Conservation (phyloP, 2,329 filamentous ascomycete genomes). For the Monilinia laxa region DNA sequence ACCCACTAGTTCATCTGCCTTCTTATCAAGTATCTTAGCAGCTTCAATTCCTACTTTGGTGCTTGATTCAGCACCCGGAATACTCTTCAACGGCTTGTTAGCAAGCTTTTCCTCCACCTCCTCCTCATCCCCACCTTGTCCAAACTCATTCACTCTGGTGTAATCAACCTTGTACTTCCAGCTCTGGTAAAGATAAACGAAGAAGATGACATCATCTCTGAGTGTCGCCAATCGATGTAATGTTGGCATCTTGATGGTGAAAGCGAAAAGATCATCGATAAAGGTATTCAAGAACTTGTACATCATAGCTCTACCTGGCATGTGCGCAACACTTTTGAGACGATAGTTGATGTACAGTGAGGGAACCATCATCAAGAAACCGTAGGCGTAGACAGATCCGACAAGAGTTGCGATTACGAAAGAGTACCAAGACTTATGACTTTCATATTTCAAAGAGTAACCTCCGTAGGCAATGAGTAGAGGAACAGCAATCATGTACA, state of each 20-base stretch:
- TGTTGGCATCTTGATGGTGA: slow-evolving; percentile 98
- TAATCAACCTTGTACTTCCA: slow-evolving; percentile 93
- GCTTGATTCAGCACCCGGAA: slow-evolving; percentile 30
- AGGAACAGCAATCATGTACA: slow-evolving; percentile 89
- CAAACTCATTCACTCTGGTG: slow-evolving; percentile 92
- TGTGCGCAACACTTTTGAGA: slow-evolving; percentile 91
- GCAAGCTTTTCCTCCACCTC: slow-evolving; percentile 54
- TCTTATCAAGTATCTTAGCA: slow-evolving; percentile 36
- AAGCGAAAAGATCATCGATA: slow-evolving; percentile 97
- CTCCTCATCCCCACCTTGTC: slow-evolving; percentile 94
- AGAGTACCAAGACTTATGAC: slow-evolving; percentile 97
- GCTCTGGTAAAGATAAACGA: slow-evolving; percentile 92
- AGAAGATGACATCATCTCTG: slow-evolving; percentile 96
- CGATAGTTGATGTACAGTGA: slow-evolving; percentile 98
- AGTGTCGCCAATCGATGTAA: slow-evolving; percentile 90
- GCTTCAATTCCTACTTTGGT: slow-evolving; percentile 38
- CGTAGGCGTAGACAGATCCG: slow-evolving; percentile 94
- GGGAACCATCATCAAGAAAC: slow-evolving; percentile 99
- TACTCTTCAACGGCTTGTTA: slow-evolving; percentile 40
- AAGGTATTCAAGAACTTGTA: slow-evolving; percentile 99
- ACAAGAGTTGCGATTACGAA: slow-evolving; percentile 95
- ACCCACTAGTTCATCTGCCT: slow-evolving; percentile 29
- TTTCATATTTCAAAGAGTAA: slow-evolving; percentile 90
- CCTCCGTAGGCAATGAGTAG: slow-evolving; percentile 83
- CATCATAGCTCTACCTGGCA: slow-evolving; percentile 94